A percentile compares a stretch with the other conserved stretches of the same genome.
Conservation (phyloP, 2,329 filamentous ascomycete species). For the Aspergillus sp. region DNA sequence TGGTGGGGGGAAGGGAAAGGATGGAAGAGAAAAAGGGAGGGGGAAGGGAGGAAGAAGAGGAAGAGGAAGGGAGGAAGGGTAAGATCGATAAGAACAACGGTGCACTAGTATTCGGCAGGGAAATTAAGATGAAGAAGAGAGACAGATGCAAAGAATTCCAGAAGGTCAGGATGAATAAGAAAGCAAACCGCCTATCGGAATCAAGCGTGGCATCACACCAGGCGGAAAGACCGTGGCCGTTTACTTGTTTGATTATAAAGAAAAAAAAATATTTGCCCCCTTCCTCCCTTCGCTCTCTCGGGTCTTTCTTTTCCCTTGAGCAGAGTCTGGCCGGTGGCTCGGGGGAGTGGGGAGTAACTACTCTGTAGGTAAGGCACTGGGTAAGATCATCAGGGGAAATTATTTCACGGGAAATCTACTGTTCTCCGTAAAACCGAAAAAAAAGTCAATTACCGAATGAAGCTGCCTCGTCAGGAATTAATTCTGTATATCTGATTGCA, state of each 20-base stretch:
- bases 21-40: not conserved
- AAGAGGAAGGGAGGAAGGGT: not conserved
- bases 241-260: not conserved
- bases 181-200: conserved; percentile 12
- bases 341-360: no score
- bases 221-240: conserved; percentile 32
- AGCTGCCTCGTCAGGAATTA: no score
- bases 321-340: no score
- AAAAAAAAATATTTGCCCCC: not conserved
- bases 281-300: not conserved
- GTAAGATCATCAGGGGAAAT: not conserved
- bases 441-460: no score
- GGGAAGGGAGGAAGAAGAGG: not conserved
- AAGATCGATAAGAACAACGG: not conserved
- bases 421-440: no score
- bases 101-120: no score
- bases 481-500: no score
- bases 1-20: not conserved
- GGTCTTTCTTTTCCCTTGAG: not conserved
- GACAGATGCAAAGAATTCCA: not conserved
- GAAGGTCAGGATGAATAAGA: not conserved
- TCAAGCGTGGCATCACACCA: conserved; percentile 29
- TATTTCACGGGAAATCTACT: not conserved
- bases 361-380: no score
- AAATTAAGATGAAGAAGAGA: not conserved